Base-by-base conservation (phyloP, 768 basidiomycete species). In the Leccinum longicurvipes region DNA sequence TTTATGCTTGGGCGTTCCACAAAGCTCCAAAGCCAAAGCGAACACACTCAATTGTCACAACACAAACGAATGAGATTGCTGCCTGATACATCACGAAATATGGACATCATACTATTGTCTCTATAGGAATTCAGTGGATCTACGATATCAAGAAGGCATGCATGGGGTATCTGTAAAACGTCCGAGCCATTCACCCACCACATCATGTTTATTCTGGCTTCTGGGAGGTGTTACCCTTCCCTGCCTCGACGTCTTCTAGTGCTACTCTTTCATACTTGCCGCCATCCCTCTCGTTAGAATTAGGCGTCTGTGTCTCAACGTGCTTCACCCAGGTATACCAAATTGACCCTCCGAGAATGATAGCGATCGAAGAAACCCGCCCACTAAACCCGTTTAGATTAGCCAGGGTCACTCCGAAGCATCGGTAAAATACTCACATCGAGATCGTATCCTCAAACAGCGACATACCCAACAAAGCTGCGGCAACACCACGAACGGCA, bases 241-340 rank as follows among this genome's bases (percentile, higher is more conserved):
- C 85, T 23, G 74, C 70, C 65, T 89, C 87, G 32, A 87, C 63
- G 42, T 86, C 84, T 51, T 86, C 82, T 72, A 85, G 77, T 32
- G 82, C 76, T 23, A 86, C 79, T 46, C 80, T 84, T 57, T 86
- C 85, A 59, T 90, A 89, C 53, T 62, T 71, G 48, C 12, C 47
- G 10, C 59, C 60, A 24, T 66, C 67, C 47, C 65, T 61, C 39
- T 72, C 67, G 3, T 64, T 71, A 42, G 61, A 32, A 27, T 74
- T 65, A 25, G 76, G 59, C 5, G 71, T 59, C 55, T 80, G 79
- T 8, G 82, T 77, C 69, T 93, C 91, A 60, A 78, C 63, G 68
- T 92, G 86, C 69, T 93, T 93, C 52, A 89, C 78, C 91, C 91
- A 93, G 3, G 91, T 93, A 72, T 95, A 96, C 70, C 85, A 85